phyloP scores from a whole-genome alignment of 176 grass and related monocot species.

The Musa itinerans region DNA sequence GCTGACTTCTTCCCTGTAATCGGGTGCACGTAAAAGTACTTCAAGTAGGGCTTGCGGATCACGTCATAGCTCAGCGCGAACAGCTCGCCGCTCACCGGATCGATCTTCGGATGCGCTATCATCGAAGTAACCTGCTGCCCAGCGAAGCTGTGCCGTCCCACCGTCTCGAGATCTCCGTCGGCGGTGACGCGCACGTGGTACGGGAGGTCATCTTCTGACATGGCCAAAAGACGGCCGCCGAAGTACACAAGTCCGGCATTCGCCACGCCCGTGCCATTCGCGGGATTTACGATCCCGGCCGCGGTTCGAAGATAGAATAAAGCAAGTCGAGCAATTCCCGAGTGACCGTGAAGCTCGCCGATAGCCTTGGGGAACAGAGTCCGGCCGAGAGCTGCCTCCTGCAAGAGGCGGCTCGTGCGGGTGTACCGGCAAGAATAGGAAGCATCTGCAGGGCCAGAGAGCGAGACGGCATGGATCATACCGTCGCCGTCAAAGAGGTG shows the following conservation, averaged over 20 bases:
- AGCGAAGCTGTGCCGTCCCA: constrained; percentile 1
- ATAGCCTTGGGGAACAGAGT: constrained; percentile 6
- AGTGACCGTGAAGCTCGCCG: constrained; percentile 13
- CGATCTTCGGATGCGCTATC: constrained; percentile 24
- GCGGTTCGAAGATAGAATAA: not conserved
- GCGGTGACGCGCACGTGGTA: constrained; percentile 14
- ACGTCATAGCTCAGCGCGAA: constrained; percentile 23
- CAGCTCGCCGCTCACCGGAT: constrained; percentile 10
- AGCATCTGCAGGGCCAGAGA: not conserved
- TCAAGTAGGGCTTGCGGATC: constrained; percentile 10
- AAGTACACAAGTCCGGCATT: constrained; percentile 16
- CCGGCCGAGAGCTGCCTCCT: not conserved
- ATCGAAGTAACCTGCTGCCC: not conserved
- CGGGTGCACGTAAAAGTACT: constrained; percentile 11
- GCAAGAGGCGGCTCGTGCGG: not conserved
- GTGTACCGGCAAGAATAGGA: constrained; percentile 15
- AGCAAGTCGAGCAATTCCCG: not conserved
- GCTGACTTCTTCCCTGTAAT: not conserved
- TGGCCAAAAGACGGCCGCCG: constrained; percentile 8
- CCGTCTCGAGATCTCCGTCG: constrained; percentile 15
- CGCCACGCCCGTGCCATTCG: not conserved
- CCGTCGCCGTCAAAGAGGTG: constrained; percentile 24
- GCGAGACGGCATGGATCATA: constrained; percentile 17
- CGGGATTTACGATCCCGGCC: not conserved
- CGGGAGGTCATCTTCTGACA: constrained; percentile 22